A percentile compares a stretch with the other conserved stretches of the same genome.
phyloP scores from a whole-genome alignment of 345 rosid species.

The Brassica cretica region DNA sequence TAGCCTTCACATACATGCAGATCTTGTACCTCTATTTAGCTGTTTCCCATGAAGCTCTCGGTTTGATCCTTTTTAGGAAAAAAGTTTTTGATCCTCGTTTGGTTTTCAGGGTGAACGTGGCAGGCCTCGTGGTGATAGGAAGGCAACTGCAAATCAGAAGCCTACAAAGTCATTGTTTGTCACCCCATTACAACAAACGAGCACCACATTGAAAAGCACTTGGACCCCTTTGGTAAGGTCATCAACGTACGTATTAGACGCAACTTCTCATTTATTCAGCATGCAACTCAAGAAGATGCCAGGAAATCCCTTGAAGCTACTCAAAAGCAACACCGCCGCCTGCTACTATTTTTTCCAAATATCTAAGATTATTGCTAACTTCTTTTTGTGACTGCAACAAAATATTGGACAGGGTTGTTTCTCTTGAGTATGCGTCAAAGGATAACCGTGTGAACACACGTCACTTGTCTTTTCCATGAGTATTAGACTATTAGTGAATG shows the following conservation, averaged over 20 bases:
- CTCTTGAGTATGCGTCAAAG: not conserved
- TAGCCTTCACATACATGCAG: not conserved
- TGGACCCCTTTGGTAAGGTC: constrained; percentile 76
- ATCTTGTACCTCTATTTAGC: constrained; percentile 30
- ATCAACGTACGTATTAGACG: constrained; percentile 41
- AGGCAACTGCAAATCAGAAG: constrained; percentile 50
- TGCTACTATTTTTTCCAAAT: not conserved
- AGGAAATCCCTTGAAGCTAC: not conserved
- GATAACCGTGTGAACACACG: not conserved
- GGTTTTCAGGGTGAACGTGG: constrained; percentile 67
- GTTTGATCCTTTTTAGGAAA: not conserved
- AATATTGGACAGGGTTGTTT: not conserved
- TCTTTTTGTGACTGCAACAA: not conserved
- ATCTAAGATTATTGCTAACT: not conserved
- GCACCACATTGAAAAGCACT: constrained; percentile 67
- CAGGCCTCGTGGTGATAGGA: constrained; percentile 54
- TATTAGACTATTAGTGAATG: not conserved
- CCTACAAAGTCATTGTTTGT: constrained; percentile 87
- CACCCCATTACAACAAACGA: constrained; percentile 51
- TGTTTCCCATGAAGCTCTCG: not conserved
- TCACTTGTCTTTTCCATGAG: not conserved
- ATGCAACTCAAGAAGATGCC: not conserved
- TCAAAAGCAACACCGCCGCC: not conserved
- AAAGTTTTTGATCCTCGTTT: not conserved
- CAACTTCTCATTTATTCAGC: not conserved